Conservation (phyloP, 1,284 basidiomycete genomes). For the Ustilago bromivora region DNA sequence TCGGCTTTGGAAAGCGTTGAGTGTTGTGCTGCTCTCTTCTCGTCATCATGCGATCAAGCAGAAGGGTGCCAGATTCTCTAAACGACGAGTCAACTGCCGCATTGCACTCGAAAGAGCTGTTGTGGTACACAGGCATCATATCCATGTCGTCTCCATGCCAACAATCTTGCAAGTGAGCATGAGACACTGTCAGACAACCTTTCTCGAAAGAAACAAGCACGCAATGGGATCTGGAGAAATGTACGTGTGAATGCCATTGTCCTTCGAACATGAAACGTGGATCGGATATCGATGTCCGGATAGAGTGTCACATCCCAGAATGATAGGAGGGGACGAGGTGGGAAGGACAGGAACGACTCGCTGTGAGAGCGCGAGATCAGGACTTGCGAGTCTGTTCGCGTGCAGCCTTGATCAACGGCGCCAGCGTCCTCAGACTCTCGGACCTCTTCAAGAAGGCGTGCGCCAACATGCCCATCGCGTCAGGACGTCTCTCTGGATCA, state of each 20-base stretch:
- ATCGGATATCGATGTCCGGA: slow-evolving; percentile 4
- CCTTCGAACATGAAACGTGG: slow-evolving; percentile 14
- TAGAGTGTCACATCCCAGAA: neutral
- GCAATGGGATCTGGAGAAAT: neutral
- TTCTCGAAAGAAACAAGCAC: neutral
- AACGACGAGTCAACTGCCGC: neutral
- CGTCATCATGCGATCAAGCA: slow-evolving; percentile 7
- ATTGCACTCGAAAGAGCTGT: neutral
- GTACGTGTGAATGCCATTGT: slow-evolving; percentile 16
- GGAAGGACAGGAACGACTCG: neutral
- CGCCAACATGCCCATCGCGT: slow-evolving; percentile 84
- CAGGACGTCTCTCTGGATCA: slow-evolving; percentile 91
- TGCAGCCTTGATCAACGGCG: slow-evolving; percentile 92
- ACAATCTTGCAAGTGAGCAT: too few species aligned
- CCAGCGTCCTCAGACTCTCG: slow-evolving; percentile 86
- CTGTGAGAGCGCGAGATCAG: slow-evolving; percentile 3
- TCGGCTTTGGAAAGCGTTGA: neutral
- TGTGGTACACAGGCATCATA: neutral
- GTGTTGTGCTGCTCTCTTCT: slow-evolving; percentile 4
- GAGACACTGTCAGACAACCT: neutral
- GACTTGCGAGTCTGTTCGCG: slow-evolving; percentile 73
- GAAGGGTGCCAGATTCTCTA: too few species aligned
- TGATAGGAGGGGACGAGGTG: neutral
- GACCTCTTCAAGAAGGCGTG: slow-evolving; percentile 85
- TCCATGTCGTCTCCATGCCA: neutral